Base-by-base conservation (phyloP, 805 yeast species). In the Grigorovia transvaalensis region DNA sequence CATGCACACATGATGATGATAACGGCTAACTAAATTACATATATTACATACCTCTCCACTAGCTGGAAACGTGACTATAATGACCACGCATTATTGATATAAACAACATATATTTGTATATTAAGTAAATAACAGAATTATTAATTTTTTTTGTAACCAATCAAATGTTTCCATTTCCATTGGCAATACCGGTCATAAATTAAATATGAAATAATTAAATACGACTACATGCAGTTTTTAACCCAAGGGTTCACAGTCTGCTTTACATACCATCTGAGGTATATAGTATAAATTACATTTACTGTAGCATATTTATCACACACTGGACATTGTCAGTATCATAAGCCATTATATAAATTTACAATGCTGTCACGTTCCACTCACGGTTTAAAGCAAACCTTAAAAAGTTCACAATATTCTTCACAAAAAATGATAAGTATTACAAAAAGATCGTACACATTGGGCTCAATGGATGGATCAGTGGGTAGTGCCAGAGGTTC, bases 401-500 rank as follows among this genome's bases (percentile, higher is more conserved):
- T 15, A 7, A 38, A 38, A 38, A 40, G 40, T 47, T 30, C 18
- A 18, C 44, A 35, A 42, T 33, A 12, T 13, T 20, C 20, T 19
- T 47, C 45, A 11, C 40, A 13, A 17, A 47, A 40, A 23, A 18
- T 38, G 15, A 38, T 38, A 15, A 13, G 3, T n/a, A 41, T 44
- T 53, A 52, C 50, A 7, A 55, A 57, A 33, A 49, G 52, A 56
- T 17, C 29, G 18, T 50, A 47, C 15, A 33, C 47, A 13, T 35
- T 38, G 66, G 74, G 62, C 48, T 59, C 50, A 67, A 69, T 38
- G 42, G 88, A 77, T 59, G 85, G 85, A 51, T 74, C 82, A 58
- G 74, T 82, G 49, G 85, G 85, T 56, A 70, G 81, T 44, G 74
- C 78, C 55, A 78, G 85, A 62, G 61, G 61, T 3, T 69, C 77